Conservation (phyloP, 257 asterid genomes). For the Nicotiana otophora region DNA sequence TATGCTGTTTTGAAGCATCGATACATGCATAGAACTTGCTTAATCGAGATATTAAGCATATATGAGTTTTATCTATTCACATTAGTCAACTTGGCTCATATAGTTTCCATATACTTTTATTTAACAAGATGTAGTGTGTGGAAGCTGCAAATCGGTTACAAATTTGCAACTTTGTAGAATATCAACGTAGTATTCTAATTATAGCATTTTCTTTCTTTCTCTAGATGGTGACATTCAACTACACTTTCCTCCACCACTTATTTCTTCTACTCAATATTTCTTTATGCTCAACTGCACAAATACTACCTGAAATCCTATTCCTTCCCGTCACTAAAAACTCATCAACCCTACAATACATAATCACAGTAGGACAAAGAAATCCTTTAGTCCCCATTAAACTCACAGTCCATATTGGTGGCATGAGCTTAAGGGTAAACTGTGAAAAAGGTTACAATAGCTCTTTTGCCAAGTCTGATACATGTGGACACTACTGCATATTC, state of each 20-base stretch:
- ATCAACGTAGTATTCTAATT: background rate
- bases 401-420: slow-evolving; percentile 65
- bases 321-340: no score
- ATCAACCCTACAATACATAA: no score
- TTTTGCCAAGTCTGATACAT: slow-evolving; percentile 25
- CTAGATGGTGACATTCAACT: background rate
- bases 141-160: no score
- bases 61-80: no score
- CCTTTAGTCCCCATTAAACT: slow-evolving; percentile 50
- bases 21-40: no score
- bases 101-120: no score
- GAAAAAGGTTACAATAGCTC: slow-evolving; percentile 42
- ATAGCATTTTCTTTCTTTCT: background rate
- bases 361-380: slow-evolving; percentile 45
- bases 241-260: background rate
- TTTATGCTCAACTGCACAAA: background rate
- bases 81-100: no score
- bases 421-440: slow-evolving; percentile 61
- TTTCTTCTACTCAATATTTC: background rate
- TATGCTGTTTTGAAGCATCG: no score
- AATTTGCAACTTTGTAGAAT: background rate
- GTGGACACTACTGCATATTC: slow-evolving; percentile 41
- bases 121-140: no score
- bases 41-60: no score
- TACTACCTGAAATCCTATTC: slow-evolving; percentile 24